Evolutionary conservation across 306 rosid species (phyloP).

Genomic region (Albizia julibrissin): DNA sequence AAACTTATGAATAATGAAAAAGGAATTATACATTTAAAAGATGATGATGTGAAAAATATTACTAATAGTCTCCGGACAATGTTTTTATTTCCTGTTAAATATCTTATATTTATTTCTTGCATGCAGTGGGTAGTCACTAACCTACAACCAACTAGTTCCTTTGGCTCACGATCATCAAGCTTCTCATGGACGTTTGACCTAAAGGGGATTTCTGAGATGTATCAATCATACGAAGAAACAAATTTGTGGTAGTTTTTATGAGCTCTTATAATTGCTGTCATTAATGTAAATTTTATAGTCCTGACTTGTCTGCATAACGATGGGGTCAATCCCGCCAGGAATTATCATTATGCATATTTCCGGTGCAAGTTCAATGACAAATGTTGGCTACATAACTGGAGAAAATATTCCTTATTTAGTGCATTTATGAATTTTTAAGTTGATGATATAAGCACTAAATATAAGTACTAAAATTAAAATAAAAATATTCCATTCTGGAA

Average conservation of each 20-base stretch:
- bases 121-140: slow-evolving; percentile 95
- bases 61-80: slow-evolving; percentile 13
- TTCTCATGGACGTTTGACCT: slow-evolving; percentile 88
- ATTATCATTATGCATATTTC: background rate
- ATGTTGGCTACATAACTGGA: slow-evolving; percentile 12
- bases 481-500: slow-evolving; percentile 5
- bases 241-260: slow-evolving; percentile 67
- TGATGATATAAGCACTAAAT: slow-evolving; percentile 6
- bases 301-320: slow-evolving; percentile 17
- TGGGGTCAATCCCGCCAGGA: background rate
- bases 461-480: slow-evolving; percentile 10
- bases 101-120: slow-evolving; percentile 11
- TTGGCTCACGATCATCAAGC: slow-evolving; percentile 48
- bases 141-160: slow-evolving; percentile 62
- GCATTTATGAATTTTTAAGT: slow-evolving; percentile 25
- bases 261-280: slow-evolving; percentile 20
- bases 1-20: slow-evolving; percentile 6
- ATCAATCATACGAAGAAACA: slow-evolving; percentile 86
- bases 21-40: slow-evolving; percentile 8
- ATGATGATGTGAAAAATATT: slow-evolving; percentile 13
- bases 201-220: slow-evolving; percentile 85
- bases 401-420: slow-evolving; percentile 26
- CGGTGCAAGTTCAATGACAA: background rate
- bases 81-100: background rate
- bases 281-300: slow-evolving; percentile 10